Evolutionary conservation across 2,329 filamentous ascomycete genomes (phyloP).

Genomic region (Botrytis tulipae): DNA sequence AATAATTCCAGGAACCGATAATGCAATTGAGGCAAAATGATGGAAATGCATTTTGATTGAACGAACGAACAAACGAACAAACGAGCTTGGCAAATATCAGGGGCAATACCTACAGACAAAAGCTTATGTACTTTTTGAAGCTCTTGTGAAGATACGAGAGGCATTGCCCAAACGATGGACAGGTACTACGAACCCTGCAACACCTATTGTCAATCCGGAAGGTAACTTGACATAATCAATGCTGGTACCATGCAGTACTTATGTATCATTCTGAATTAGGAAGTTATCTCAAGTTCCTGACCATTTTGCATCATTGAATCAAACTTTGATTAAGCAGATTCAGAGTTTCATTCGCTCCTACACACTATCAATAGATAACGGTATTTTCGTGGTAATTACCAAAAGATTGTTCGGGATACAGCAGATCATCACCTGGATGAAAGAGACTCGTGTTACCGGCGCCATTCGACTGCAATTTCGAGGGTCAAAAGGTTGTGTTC

Average conservation of each 20-base stretch:
- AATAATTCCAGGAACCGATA: conserved; percentile 1
- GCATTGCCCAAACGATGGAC: not conserved
- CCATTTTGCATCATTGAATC: conserved; percentile 9
- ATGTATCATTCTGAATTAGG: conserved; percentile 11
- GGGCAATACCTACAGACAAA: not conserved
- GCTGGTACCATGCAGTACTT: conserved; percentile 1
- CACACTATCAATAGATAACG: not conserved
- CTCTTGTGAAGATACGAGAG: conserved; percentile 12
- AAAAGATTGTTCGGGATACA: not conserved
- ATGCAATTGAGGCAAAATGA: not conserved
- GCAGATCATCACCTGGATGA: not conserved
- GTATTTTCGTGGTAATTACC: not conserved
- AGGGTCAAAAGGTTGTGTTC: not conserved
- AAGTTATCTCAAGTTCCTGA: conserved; percentile 7
- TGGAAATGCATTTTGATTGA: conserved; percentile 19
- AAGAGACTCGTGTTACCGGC: not conserved
- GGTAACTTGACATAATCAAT: not conserved
- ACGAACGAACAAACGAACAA: conserved; percentile 4
- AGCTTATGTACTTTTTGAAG: not conserved
- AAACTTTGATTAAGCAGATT: not conserved
- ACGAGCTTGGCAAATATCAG: not conserved
- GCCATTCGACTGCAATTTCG: not conserved
- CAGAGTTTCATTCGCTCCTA: not conserved
- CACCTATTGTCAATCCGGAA: conserved; percentile 18
- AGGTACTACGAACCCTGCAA: conserved; percentile 14